Base-by-base conservation (phyloP, 345 rosid genomes). In the Salix brachista region DNA sequence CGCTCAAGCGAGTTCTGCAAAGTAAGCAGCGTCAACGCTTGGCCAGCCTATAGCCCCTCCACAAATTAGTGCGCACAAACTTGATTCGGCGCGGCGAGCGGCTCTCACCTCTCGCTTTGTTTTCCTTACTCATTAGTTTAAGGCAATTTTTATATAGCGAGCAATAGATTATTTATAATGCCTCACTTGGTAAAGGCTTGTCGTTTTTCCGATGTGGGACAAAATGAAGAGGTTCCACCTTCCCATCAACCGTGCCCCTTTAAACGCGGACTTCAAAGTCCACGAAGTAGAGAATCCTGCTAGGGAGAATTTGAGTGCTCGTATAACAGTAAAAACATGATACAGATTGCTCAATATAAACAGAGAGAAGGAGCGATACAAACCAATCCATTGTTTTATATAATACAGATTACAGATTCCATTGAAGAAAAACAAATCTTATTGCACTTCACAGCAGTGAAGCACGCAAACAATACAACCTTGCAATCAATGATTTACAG, bases 101-200 rank as follows among this genome's bases (percentile, higher is more conserved):
- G 85, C 79, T 87, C 93, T 71, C 97, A 87, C 95, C 85, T 77
- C 30, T 70, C 86, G 91, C 97, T 88, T 92, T 94, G 95, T 90
- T 94, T 92, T 94, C 97, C 97, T 92, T 94, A 91, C 97, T 91
- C 98, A 90, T 94, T 92, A 87, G 97, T 91, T 92, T 92, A 92
- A 90, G 97, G 97, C 97, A 69, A 5, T 4, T 28, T 13, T 1
- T 0, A 0, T 0, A 0, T 0, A 0, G 0, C 1, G 3, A 5
- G 16, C 4, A 1, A 44, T 11, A 11, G 2, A 5, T 0, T 52
- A 78, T 70, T 78, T 82, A 70, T 77, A 32, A 0, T 34, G 3
- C n/a, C 18, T n/a, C 12, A 2, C 25, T 26, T 52, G 34, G 37
- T 28, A 11, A 1, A 2, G 12, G 4, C 52, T 16, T 3, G 1